Evolutionary conservation across 1,139 yeast species (phyloP).

Genomic region (Suzukiozyma palmioleophila): DNA sequence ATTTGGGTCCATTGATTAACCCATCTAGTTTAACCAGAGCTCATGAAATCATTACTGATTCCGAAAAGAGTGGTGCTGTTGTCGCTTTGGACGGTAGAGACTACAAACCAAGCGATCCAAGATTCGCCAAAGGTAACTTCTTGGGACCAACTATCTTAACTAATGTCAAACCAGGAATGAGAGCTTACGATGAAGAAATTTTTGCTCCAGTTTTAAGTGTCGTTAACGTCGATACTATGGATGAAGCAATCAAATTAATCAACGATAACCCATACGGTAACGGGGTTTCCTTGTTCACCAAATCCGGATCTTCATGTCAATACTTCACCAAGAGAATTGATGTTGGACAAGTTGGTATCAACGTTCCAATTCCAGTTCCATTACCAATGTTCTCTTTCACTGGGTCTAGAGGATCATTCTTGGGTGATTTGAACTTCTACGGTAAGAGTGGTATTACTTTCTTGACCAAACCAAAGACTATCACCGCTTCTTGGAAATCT

Average conservation of each 20-base stretch:
- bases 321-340: constrained; percentile 67
- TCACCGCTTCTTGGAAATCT: constrained; percentile 66
- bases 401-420: constrained; percentile 72
- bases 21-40: constrained; percentile 55
- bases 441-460: constrained; percentile 73
- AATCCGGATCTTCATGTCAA: constrained; percentile 65
- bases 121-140: constrained; percentile 63
- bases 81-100: constrained; percentile 64
- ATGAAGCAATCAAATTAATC: constrained; percentile 66
- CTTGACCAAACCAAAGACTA: constrained; percentile 74
- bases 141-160: constrained; percentile 70
- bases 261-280: constrained; percentile 69
- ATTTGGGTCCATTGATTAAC: constrained; percentile 70
- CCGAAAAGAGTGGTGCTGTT: constrained; percentile 55
- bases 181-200: constrained; percentile 71
- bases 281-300: constrained; percentile 69
- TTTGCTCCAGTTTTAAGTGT: constrained; percentile 74
- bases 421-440: constrained; percentile 76
- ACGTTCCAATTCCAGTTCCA: constrained; percentile 83
- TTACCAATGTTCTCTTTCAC: constrained; percentile 81
- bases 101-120: constrained; percentile 38
- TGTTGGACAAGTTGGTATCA: constrained; percentile 76
- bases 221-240: constrained; percentile 61
- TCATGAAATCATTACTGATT: constrained; percentile 50
- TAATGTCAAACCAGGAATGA: constrained; percentile 62